Percentiles rank a stretch among this genome's conserved stretches.
Conservation (phyloP, 768 basidiomycete genomes). For the Pisolithus sp. region DNA sequence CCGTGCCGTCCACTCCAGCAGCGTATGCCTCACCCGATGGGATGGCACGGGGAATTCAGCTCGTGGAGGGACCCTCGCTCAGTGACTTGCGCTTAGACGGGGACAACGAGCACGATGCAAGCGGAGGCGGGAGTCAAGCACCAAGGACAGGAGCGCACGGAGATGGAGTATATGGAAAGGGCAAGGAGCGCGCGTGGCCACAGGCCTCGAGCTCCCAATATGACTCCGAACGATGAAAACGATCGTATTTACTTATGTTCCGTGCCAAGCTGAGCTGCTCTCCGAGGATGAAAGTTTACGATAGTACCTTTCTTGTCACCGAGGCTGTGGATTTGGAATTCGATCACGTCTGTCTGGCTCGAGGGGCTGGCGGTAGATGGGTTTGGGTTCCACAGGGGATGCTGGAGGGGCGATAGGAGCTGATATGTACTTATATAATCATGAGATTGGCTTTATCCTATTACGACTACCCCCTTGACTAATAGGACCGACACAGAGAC, state of each 20-base stretch:
- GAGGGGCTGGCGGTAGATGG: too few relatives aligned
- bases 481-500: background rate
- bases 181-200: constrained; percentile 1
- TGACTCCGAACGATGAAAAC: background rate
- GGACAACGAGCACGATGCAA: constrained; percentile 1
- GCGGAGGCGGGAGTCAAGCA: constrained; percentile 14
- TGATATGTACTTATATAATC: too few relatives aligned
- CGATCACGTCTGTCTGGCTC: too few relatives aligned
- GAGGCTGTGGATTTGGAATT: too few relatives aligned
- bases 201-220: background rate
- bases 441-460: too few relatives aligned
- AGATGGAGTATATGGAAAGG: background rate
- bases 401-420: too few relatives aligned
- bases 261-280: too few relatives aligned
- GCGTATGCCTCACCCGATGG: constrained; percentile 22
- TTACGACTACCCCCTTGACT: too few relatives aligned
- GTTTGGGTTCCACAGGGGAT: too few relatives aligned
- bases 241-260: too few relatives aligned
- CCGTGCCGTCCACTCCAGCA: constrained; percentile 25
- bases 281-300: too few relatives aligned
- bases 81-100: constrained; percentile 25
- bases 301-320: too few relatives aligned
- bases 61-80: constrained; percentile 24
- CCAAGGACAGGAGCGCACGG: constrained; percentile 10
- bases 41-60: constrained; percentile 18